Percentiles rank a stretch among this genome's conserved stretches.
phyloP scores from a whole-genome alignment of 148 eudicot species.

The Nepenthes gracilis region DNA sequence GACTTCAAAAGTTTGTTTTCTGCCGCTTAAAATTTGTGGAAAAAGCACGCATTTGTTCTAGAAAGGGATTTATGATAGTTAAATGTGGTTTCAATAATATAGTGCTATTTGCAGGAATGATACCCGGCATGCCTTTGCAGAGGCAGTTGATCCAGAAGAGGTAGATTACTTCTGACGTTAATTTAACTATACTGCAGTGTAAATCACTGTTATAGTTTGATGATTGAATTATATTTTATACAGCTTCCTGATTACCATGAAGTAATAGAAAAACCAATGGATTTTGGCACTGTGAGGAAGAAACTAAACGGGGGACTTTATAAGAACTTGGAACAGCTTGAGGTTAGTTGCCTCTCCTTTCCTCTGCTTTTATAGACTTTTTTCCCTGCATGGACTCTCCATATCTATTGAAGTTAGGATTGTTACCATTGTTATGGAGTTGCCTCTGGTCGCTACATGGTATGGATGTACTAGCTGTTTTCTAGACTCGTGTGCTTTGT shows the following conservation, averaged over 20 bases:
- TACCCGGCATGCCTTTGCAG: slow-evolving; percentile 76
- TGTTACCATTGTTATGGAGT: no score
- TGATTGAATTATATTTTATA: not conserved
- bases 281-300: slow-evolving; percentile 30
- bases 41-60: slow-evolving; percentile 4
- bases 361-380: not conserved
- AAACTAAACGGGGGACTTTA: slow-evolving; percentile 21
- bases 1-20: slow-evolving; percentile 71
- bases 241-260: slow-evolving; percentile 15
- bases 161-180: slow-evolving; percentile 16
- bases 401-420: no score
- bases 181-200: slow-evolving; percentile 1
- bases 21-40: not conserved
- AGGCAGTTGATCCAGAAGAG: slow-evolving; percentile 87
- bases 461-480: no score
- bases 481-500: no score
- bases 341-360: slow-evolving; percentile 10
- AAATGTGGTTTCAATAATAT: no score
- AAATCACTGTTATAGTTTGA: not conserved
- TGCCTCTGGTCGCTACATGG: no score
- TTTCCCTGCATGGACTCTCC: not conserved
- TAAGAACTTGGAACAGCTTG: slow-evolving; percentile 15
- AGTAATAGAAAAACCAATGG: slow-evolving; percentile 29
- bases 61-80: not conserved
- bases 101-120: slow-evolving; percentile 55